Evolutionary conservation across 1,284 basidiomycete genomes (phyloP), one percentile per base, ranked within the genome.

Genomic region (Pyrrhoderma noxium): DNA sequence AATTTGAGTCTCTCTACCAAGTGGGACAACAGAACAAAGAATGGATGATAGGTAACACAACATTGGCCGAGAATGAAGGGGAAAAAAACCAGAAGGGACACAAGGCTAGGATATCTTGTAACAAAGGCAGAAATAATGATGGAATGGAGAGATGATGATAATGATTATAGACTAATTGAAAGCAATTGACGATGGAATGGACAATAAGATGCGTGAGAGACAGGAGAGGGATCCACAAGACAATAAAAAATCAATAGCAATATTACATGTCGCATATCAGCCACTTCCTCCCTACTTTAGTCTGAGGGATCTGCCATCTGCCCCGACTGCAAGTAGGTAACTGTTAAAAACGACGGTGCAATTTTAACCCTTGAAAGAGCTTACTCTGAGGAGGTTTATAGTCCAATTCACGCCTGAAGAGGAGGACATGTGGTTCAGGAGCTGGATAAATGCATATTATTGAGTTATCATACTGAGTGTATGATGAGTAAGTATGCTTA

Each of bases 401-500:
- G 64, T 82, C 80, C 70, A 81, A 84, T 9, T 73, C 62, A 50
- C 87, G 80, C 57, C 88, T 78, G 66, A 90, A 90, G 49, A 90
- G 79, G 7, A 91, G 73, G 44, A 90, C 86, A 62, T 92, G 89
- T 5, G 89, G 89, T 65, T 93, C 89, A 14, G 89, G 89, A 42
- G 87, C 89, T 92, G 58, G n/a, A 45, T 14, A 14, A 11, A 48
- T 21, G 51, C 9, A 4, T 41, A 45, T 31, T 31, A 31, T 11
- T 31, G 27, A n/a, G 43, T 38, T 5, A 23, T 18, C 31, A 7
- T 44, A 37, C 47, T n/a, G 39, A 25, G 18, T 39, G 34, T n/a
- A 39, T 13, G 31, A 14, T 18, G 35, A 27, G 37, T 14, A 18
- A 7, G 36, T 40, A 45, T 35, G 68, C 83, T 62, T 61, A 93